A percentile compares a stretch with the other conserved stretches of the same genome.
phyloP scores from a whole-genome alignment of 106 monocot species.

The Triglochin maritima region DNA sequence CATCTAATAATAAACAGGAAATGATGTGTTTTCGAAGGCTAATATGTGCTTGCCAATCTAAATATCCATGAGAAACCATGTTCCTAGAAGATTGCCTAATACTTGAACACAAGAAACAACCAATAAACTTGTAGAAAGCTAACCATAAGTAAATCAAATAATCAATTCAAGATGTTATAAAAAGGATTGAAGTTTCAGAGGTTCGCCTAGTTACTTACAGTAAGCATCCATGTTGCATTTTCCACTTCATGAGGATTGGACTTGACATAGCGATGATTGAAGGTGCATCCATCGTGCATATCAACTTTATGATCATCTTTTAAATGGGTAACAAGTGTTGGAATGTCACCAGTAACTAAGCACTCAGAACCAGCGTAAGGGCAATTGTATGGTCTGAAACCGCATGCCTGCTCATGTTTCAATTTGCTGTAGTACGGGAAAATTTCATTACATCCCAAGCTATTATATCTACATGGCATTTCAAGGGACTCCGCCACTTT shows the following conservation, averaged over 20 bases:
- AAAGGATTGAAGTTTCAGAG: neutral
- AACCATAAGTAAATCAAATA: neutral
- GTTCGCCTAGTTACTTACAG: neutral
- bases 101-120: neutral
- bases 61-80: too few relatives aligned
- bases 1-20: too few relatives aligned
- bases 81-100: too few relatives aligned
- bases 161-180: neutral
- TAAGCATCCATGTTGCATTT: slow-evolving; percentile 13
- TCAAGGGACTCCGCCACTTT: slow-evolving; percentile 11
- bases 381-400: slow-evolving; percentile 9
- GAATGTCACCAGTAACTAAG: slow-evolving; percentile 8
- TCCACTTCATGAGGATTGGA: slow-evolving; percentile 10
- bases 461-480: slow-evolving; percentile 8
- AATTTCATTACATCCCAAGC: slow-evolving; percentile 4
- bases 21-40: too few relatives aligned
- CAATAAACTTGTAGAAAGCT: neutral
- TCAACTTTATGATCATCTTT: slow-evolving; percentile 17
- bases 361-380: slow-evolving; percentile 20
- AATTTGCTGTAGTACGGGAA: slow-evolving; percentile 9
- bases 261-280: slow-evolving; percentile 16
- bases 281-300: slow-evolving; percentile 15
- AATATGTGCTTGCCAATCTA: too few relatives aligned
- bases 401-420: slow-evolving; percentile 5
- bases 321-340: slow-evolving; percentile 6